Base-by-base conservation (phyloP, 768 basidiomycete genomes). In the Amyloporia xantha region DNA sequence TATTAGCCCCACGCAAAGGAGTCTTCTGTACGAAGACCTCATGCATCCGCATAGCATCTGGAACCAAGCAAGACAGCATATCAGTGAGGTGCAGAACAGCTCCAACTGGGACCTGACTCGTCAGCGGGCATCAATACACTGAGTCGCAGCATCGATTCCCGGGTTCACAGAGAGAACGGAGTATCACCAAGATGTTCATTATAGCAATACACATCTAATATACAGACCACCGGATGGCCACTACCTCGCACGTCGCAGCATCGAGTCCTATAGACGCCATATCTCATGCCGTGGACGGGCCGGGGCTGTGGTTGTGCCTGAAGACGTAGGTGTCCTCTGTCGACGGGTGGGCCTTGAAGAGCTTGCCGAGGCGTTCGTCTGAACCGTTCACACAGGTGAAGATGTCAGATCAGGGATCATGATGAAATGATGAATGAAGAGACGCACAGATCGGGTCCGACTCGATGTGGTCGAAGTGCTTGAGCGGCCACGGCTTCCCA, bases 271-370 rank as follows among this genome's bases (percentile, higher is more conserved):
- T n/a, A n/a, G 12, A 21, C 9, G 20, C 41, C 12, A 17, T 9
- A 5, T 6, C 44, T 17, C 30, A 45, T 12, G 44, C 44, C 17
- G 12, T 17, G 36, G 5, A 25, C 26, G 35, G 36, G 3, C 21
- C 46, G 11, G 27, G 40, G 19, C 10, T 41, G 47, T 53, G 49
- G 48, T 58, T 58, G 57, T 55, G 75, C 59, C 76, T 68, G 71
- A 81, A 92, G 39, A 79, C 69, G 56, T 90, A 95, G 23, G 68
- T 65, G 48, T 95, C 92, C 66, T 94, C 92, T 33, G 78, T 81
- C 1, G 81, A 66, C 5, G 89, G 86, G 4, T 65, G 66, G 10
- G 78, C 72, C 62, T 84, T 84, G 54, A 81, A 82, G 21, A 77
- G 50, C 47, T 65, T 73, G 10, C 76, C 86, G 6, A 92, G 76